Conservation (phyloP, 768 basidiomycete genomes). For the Phallus indusiatus region DNA sequence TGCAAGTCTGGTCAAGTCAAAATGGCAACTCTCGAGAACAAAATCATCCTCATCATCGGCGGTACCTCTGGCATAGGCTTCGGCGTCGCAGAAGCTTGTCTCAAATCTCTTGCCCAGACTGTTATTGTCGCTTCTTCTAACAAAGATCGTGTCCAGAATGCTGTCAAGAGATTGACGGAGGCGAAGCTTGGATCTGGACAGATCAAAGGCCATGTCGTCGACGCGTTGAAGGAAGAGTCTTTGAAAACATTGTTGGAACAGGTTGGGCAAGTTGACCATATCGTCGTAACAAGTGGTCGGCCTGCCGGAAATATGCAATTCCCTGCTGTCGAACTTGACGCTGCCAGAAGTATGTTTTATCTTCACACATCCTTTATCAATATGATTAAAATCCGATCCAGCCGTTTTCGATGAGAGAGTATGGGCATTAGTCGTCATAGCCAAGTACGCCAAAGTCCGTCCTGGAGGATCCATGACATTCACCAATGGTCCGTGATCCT, state of each 20-base stretch:
- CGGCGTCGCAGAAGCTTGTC: too few relatives aligned
- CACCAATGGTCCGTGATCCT: slow-evolving; percentile 2
- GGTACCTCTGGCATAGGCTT: background rate
- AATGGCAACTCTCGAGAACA: background rate
- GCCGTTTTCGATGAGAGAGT: slow-evolving; percentile 7
- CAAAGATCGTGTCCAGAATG: background rate
- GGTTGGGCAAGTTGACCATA: background rate
- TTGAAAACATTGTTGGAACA: background rate
- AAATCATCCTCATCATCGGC: background rate
- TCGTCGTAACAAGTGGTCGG: background rate
- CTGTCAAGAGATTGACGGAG: background rate
- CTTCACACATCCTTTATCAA: too few relatives aligned
- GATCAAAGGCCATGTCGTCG: too few relatives aligned
- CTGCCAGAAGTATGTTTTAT: too few relatives aligned
- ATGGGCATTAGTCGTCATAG: slow-evolving; percentile 8
- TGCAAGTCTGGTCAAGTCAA: background rate
- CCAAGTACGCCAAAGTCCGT: slow-evolving; percentile 1
- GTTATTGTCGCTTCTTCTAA: background rate
- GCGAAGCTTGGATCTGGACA: background rate
- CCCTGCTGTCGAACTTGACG: too few relatives aligned
- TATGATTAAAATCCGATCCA: too few relatives aligned
- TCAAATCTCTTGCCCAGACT: too few relatives aligned
- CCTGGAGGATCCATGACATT: slow-evolving; percentile 5
- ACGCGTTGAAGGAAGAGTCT: too few relatives aligned
- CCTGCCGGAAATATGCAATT: too few relatives aligned